Base-by-base conservation (phyloP, 495 filamentous ascomycete genomes). In the Aspergillus cristatus region DNA sequence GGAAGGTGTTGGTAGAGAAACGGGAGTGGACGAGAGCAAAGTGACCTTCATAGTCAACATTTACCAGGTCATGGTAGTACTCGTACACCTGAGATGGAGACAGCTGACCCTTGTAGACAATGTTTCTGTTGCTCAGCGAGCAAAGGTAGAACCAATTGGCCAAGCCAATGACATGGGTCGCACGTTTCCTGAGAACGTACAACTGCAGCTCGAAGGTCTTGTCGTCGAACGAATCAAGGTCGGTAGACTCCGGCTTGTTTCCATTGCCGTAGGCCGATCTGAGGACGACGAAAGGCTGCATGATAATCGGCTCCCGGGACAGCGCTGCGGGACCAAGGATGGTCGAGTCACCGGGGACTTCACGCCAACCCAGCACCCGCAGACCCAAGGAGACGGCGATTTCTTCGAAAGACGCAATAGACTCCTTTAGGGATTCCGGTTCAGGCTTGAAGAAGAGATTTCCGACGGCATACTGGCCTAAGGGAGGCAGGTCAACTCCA, bases 111-210 rank as follows among this genome's bases (percentile, higher is more conserved):
- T 99, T 99, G 72, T 99, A 99, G 28, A 99, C 84, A 58, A 99
- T 97, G 63, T 97, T 99, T 59, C 87, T 87, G 75, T 94, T 97
- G 60, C 86, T 94, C 45, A 99, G 71, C 25, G 90, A 96, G 73
- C 89, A 97, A 31, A 97, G 68, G 58, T 99, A 99, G 72, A 96
- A 99, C 91, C 91, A 99, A 58, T 96, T 97, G 60, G 91, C 86
- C 14, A 96, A 72, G 30, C 93, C 91, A 56, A 96, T 90, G 42
- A 84, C 79, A 63, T 95, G 88, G 7, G 89, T 96, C 14, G 86
- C 83, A 46, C 87, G 81, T 76, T 99, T 99, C 43, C 91, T 82
- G 37, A 99, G 73, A 38, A 99, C 72, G 56, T 90, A 99, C 29
- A 99, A 74, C 62, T 99, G 91, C 33, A 82, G 74, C 60, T 97